Evolutionary conservation across 2,329 filamentous ascomycete genomes (phyloP), one percentile per base, ranked within the genome.

Genomic region (Aureobasidium sp.): DNA sequence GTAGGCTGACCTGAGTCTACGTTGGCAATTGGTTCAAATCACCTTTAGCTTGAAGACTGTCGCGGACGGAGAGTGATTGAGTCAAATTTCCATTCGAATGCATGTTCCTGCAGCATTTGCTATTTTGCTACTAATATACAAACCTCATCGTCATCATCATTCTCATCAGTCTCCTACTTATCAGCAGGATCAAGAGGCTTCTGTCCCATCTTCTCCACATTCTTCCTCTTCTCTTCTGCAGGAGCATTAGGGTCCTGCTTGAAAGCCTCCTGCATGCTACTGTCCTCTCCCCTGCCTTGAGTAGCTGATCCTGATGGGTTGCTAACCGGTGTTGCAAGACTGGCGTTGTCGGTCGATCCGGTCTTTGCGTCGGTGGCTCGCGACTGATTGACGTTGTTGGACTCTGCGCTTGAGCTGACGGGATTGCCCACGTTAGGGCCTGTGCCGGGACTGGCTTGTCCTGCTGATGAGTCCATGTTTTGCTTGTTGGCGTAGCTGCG

Each of bases 211-310:
- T 68, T 47, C 64, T 71, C 67, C 2, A 68, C 69, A 65, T 69
- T 62, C 62, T 68, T 43, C 31, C 64, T 67, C 69, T 72, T 71
- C 64, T 70, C 66, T 20, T 64, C 43, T 20, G 67, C 67, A 42
- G 69, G 61, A 54, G 70, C 66, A 18, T 69, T 65, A 33, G 67
- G 68, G 23, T 70, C 68, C 43, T 66, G 67, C 56, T 70, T 68
- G 55, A 69, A 62, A 5, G 66, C 65, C 60, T 69, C 55, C 58
- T 68, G 69, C 85, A 67, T 55, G 18, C 58, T 63, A 23, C 43
- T 56, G n/a, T 66, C 76, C 81, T 3, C 88, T 88, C 50, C 50
- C 51, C 55, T 55, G 31, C 31, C 36, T 36, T 43, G 42, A 5
- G 43, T 63, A 10, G 38, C 65, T 16, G 65, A 50, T 16, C 65